Conservation (phyloP, 176 grass and related monocot genomes). For the Rhipidocladum racemiflorum region DNA sequence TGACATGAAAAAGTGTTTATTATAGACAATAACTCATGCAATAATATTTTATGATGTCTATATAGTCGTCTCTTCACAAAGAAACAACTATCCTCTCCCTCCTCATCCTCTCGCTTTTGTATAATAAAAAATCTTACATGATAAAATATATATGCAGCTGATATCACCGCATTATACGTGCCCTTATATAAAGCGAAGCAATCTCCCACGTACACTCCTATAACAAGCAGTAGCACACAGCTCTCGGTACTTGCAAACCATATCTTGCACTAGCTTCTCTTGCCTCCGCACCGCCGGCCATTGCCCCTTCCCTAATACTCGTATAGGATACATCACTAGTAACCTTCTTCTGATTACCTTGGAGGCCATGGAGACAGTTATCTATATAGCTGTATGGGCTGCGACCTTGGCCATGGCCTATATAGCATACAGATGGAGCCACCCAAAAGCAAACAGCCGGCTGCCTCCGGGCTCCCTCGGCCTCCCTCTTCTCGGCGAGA, state of each 20-base stretch:
- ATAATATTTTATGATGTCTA: too few species aligned
- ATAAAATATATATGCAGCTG: too few species aligned
- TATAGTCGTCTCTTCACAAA: too few species aligned
- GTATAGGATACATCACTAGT: background rate
- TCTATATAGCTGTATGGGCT: constrained; percentile 11
- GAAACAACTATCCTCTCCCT: too few species aligned
- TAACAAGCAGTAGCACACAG: background rate
- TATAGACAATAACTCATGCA: too few species aligned
- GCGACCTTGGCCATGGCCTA: constrained; percentile 19
- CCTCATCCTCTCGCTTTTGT: too few species aligned
- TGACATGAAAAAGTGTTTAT: too few species aligned
- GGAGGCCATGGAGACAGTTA: constrained; percentile 29
- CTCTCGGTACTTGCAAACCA: constrained; percentile 33
- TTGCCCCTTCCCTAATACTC: background rate
- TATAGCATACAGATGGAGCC: constrained; percentile 46
- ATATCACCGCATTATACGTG: too few species aligned
- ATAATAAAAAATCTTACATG: too few species aligned
- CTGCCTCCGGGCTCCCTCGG: constrained; percentile 70
- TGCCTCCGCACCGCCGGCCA: constrained; percentile 25
- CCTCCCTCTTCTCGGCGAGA: constrained; percentile 62
- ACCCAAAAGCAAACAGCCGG: constrained; percentile 41
- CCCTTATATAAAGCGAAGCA: constrained; percentile 36
- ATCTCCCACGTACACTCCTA: background rate
- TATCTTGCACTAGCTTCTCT: constrained; percentile 41
- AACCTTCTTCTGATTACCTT: constrained; percentile 3